phyloP scores from a whole-genome alignment of 352 stramenopile species.

The Blastocystis sp. region DNA sequence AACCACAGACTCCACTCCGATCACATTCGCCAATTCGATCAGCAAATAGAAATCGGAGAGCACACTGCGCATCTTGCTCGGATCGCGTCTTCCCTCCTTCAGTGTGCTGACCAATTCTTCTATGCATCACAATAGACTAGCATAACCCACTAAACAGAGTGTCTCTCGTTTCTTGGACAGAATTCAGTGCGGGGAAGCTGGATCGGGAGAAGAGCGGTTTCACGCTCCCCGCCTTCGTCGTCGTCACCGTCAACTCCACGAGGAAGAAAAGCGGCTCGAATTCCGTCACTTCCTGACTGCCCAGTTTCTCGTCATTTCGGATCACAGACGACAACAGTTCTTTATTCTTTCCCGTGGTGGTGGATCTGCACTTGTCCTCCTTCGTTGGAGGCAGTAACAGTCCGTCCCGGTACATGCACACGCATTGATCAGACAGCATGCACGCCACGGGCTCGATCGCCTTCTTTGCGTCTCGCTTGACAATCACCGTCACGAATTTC shows the following conservation, averaged over 20 bases:
- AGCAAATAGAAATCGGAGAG: slow-evolving; percentile 63
- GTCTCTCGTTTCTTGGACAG: slow-evolving; percentile 23
- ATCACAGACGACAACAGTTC: slow-evolving; percentile 63
- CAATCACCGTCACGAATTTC: slow-evolving; percentile 52
- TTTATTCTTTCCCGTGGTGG: neutral
- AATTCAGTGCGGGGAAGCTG: slow-evolving; percentile 22
- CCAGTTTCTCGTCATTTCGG: slow-evolving; percentile 62
- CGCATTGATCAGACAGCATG: slow-evolving; percentile 72
- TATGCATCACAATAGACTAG: neutral
- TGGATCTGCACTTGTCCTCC: neutral
- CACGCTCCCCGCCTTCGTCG: neutral
- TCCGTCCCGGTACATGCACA: slow-evolving; percentile 73
- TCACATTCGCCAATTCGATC: slow-evolving; percentile 37
- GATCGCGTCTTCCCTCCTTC: neutral
- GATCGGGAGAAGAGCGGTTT: neutral
- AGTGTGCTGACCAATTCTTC: slow-evolving; percentile 43
- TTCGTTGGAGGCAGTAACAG: slow-evolving; percentile 8
- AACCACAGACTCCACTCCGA: slow-evolving; percentile 13
- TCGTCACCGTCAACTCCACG: slow-evolving; percentile 58
- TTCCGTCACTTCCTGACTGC: slow-evolving; percentile 56
- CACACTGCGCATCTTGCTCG: neutral
- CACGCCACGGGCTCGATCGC: slow-evolving; percentile 29
- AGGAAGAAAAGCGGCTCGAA: slow-evolving; percentile 71
- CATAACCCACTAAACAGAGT: slow-evolving; percentile 32
- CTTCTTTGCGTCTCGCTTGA: slow-evolving; percentile 23